A percentile compares a stretch with the other conserved stretches of the same genome.
Evolutionary conservation across 202 grass and related monocot species (phyloP).

Genomic region (Dendrocalamus latiflorus): DNA sequence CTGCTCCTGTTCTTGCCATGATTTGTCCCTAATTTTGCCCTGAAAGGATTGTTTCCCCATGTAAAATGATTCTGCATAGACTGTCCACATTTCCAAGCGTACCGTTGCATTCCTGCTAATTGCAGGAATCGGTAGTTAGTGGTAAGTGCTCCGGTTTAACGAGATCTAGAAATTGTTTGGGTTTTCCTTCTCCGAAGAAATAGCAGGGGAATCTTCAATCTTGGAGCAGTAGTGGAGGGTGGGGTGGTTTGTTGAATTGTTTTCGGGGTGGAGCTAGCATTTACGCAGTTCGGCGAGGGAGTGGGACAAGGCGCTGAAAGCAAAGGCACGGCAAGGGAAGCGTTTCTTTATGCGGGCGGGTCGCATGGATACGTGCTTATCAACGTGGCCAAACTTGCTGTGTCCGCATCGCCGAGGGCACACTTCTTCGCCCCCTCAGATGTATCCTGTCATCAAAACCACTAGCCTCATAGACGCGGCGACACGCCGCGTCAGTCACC

Average conservation of each 20-base stretch:
- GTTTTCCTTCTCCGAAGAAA: neutral
- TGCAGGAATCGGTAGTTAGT: neutral
- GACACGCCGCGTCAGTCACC: too few species aligned
- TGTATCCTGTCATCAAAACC: too few species aligned
- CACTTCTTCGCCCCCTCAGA: too few species aligned
- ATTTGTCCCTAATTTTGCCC: neutral
- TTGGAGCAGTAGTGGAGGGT: neutral
- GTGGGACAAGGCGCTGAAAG: conserved; percentile 30
- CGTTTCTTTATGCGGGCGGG: conserved; percentile 21
- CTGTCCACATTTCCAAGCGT: neutral
- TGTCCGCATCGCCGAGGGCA: conserved; percentile 1
- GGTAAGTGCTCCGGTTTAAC: neutral
- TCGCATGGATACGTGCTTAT: conserved; percentile 45
- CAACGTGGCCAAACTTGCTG: neutral
- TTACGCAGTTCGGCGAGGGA: neutral
- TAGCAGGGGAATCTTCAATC: neutral
- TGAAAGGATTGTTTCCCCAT: neutral
- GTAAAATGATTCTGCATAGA: neutral
- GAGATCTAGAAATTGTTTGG: neutral
- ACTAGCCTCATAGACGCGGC: too few species aligned
- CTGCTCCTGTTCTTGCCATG: neutral
- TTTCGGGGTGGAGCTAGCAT: neutral
- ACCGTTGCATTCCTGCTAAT: neutral
- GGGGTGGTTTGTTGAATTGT: neutral
- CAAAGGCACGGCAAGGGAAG: conserved; percentile 13